Conservation (phyloP, 371 early-diverging fungal genomes). For the Syncephalis plumigaleata region DNA sequence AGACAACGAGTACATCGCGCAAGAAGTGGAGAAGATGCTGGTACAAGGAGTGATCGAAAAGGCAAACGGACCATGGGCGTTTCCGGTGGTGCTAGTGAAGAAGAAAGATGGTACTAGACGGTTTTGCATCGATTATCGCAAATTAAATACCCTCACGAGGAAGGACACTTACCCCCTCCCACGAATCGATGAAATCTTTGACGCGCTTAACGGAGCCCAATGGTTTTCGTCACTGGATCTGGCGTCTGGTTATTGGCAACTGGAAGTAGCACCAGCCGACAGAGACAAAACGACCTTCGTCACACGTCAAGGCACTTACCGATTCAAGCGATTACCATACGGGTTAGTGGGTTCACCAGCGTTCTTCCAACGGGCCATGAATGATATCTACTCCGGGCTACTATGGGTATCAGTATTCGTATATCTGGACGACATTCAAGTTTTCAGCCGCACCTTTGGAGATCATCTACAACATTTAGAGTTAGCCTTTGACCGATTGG, state of each 20-base stretch:
- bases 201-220: slow-evolving; percentile 6
- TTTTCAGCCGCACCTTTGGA: slow-evolving; percentile 13
- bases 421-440: slow-evolving; percentile 25
- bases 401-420: slow-evolving; percentile 13
- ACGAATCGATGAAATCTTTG: slow-evolving; percentile 16
- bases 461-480: slow-evolving; percentile 18
- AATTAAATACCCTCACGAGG: slow-evolving; percentile 18
- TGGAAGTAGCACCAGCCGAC: slow-evolving; percentile 10
- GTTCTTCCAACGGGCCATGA: slow-evolving; percentile 14
- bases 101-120: slow-evolving; percentile 17
- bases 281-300: slow-evolving; percentile 28
- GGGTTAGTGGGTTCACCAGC: slow-evolving; percentile 18
- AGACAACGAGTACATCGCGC: background rate
- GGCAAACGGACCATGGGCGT: slow-evolving; percentile 6
- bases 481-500: slow-evolving; percentile 13
- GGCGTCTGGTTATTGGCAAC: slow-evolving; percentile 16
- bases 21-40: background rate
- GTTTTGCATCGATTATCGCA: slow-evolving; percentile 16
- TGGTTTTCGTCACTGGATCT: slow-evolving; percentile 17
- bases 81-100: slow-evolving; percentile 5
- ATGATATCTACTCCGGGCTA: slow-evolving; percentile 9
- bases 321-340: slow-evolving; percentile 19
- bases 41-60: background rate
- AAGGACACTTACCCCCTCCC: slow-evolving; percentile 18
- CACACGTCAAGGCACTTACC: slow-evolving; percentile 17